Conservation (phyloP, 176 grass and related monocot species). For the Elymus sibiricus region DNA sequence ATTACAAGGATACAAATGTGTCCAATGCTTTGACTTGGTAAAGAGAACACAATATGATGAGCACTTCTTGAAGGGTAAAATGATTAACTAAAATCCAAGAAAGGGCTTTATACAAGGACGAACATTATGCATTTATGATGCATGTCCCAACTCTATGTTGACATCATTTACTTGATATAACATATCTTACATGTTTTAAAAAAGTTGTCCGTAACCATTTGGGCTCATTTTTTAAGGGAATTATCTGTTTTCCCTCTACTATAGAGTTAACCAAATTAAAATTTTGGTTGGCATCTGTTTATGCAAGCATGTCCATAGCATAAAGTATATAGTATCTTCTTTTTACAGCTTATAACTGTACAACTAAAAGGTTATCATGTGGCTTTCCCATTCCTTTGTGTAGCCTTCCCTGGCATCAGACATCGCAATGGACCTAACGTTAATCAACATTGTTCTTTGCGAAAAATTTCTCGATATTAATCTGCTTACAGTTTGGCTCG, state of each 20-base stretch:
- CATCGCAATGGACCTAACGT: background rate
- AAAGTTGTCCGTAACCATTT: background rate
- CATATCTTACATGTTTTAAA: background rate
- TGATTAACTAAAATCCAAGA: background rate
- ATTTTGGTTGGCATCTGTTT: background rate
- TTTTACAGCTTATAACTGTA: background rate
- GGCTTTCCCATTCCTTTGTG: background rate
- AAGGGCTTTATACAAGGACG: background rate
- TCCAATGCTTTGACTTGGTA: background rate
- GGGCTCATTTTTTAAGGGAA: background rate
- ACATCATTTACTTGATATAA: background rate
- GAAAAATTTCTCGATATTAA: conserved; percentile 6
- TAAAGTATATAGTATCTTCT: background rate
- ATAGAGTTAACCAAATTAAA: background rate
- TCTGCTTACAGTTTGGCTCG: background rate
- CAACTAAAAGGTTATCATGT: background rate
- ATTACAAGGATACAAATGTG: background rate
- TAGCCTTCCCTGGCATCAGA: background rate
- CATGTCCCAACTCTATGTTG: background rate
- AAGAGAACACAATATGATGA: background rate
- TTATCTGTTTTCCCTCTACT: background rate
- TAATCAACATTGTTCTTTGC: background rate
- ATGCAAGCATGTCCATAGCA: background rate
- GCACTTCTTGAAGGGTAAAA: background rate
- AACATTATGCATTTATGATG: background rate